Evolutionary conservation across 257 asterid species (phyloP), one percentile per base, ranked within the genome.

Genomic region (Lavandula angustifolia): DNA sequence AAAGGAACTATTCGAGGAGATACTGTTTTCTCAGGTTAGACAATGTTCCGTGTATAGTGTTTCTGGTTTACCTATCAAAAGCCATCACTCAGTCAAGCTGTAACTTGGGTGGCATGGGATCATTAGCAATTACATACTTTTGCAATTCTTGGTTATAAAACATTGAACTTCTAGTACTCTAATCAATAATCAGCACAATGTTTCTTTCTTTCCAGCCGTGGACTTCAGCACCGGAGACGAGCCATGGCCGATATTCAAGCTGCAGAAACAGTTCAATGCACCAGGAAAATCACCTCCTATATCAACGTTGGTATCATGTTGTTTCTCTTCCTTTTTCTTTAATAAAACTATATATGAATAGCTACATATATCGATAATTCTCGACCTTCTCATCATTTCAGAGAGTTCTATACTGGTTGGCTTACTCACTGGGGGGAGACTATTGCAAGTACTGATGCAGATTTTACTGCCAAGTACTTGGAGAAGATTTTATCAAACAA

Each of bases 371-470:
- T 49, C 47, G 38, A 54, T 43, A 59, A 11, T 67, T 35, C 64
- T 69, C 59, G 37, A 68, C 54, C 32, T 56, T 38, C 51, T 55
- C 49, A 49, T 71, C 59, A 14, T 82, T 61, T 70, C 76, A 92
- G 99, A 51, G 99, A 92, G 80, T 92, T 89, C 68, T 92, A 92
- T 62, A 89, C 99, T 41, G 99, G 99, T 42, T 92, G 97, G 99
- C 96, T 92, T 68, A 89, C 99, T 12, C 99, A 92, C 69, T 89
- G 97, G 99, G 94, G 94, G 66, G 99, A 92, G 76, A 82, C 71
- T 10, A 78, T 80, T 62, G 96, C 97, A 58, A 85, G 76, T 67
- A 87, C 99, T 9, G 95, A 75, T 78, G 94, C 99, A 52, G 46
- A 72, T 71, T 79, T 63, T 63, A 87, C 97, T 32, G 95, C 97